Evolutionary conservation across 106 monocot genomes (phyloP).

Genomic region (Triglochin maritima): DNA sequence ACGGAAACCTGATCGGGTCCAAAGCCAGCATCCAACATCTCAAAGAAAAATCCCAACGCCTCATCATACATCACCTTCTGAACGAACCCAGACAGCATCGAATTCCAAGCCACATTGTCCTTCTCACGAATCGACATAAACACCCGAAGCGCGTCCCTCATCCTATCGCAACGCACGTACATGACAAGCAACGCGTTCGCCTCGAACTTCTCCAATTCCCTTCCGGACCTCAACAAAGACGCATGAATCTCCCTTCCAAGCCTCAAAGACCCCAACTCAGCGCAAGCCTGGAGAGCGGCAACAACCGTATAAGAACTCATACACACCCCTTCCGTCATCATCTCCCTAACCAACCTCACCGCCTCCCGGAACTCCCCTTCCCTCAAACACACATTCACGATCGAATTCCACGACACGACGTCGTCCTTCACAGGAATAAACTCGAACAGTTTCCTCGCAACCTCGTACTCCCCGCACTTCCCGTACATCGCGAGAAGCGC

Average conservation of each 20-base stretch:
- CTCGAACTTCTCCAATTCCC: conserved; percentile 32
- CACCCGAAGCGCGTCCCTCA: conserved; percentile 31
- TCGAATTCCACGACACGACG: conserved; percentile 77
- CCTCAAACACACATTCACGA: conserved; percentile 53
- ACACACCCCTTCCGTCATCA: conserved; percentile 32
- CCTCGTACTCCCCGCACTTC: conserved; percentile 38
- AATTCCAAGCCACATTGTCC: conserved; percentile 88
- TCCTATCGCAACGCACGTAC: conserved; percentile 44
- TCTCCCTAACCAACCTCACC: conserved; percentile 45
- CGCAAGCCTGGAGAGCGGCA: conserved; percentile 74
- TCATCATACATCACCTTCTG: conserved; percentile 45
- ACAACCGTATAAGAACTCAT: conserved; percentile 68
- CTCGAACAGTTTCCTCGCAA: conserved; percentile 43
- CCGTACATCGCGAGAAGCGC: conserved; percentile 68
- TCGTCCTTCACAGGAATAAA: conserved; percentile 30
- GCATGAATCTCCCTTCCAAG: conserved; percentile 77
- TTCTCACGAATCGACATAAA: conserved; percentile 44
- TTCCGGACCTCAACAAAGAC: conserved; percentile 24
- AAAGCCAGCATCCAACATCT: conserved; percentile 31
- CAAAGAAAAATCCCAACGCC: conserved; percentile 32
- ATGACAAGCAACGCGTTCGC: conserved; percentile 68
- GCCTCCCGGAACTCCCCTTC: conserved; percentile 40
- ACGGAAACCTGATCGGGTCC: conserved; percentile 60
- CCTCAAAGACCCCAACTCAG: conserved; percentile 37
- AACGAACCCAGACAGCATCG: conserved; percentile 67